Percentiles rank a stretch among this genome's conserved stretches.
These are phyloP conservation scores for Neurospora sp. DNA, from an alignment of 495 filamentous ascomycete species.

Conservation along the genomic window DNA sequence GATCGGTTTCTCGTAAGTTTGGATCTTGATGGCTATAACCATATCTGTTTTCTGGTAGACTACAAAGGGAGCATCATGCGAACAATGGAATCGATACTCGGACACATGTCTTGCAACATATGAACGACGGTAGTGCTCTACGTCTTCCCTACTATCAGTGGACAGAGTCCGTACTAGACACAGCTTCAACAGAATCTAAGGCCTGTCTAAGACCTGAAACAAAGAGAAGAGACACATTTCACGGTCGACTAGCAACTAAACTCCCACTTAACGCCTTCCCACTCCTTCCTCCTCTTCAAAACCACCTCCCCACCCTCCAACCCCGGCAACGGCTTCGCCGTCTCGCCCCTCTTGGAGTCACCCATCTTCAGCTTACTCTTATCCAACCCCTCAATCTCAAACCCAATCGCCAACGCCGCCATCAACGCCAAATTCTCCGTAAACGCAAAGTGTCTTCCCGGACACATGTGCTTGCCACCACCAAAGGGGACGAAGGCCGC, in stretches of 20 bases:
- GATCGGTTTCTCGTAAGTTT: not conserved
- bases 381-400: slow-evolving; percentile 20
- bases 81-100: not conserved
- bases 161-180: not conserved
- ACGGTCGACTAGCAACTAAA: slow-evolving; percentile 3
- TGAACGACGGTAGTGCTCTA: not conserved
- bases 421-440: slow-evolving; percentile 29
- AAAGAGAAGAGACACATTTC: not conserved
- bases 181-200: not conserved
- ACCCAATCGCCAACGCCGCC: slow-evolving; percentile 25
- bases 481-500: slow-evolving; percentile 31
- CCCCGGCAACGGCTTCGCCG: slow-evolving; percentile 10
- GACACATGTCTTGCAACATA: not conserved
- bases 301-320: slow-evolving; percentile 4
- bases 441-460: slow-evolving; percentile 34
- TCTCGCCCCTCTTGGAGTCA: not conserved
- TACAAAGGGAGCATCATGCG: not conserved
- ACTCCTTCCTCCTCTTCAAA: slow-evolving; percentile 13
- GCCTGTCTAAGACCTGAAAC: not conserved
- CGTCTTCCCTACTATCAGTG: not conserved
- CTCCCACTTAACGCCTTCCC: slow-evolving; percentile 18
- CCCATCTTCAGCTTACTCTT: slow-evolving; percentile 1
- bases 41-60: not conserved
- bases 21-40: not conserved
- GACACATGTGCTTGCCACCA: slow-evolving; percentile 35